Conservation (phyloP, 192 early-diverging fungal species). For the Coemansia sp. region DNA sequence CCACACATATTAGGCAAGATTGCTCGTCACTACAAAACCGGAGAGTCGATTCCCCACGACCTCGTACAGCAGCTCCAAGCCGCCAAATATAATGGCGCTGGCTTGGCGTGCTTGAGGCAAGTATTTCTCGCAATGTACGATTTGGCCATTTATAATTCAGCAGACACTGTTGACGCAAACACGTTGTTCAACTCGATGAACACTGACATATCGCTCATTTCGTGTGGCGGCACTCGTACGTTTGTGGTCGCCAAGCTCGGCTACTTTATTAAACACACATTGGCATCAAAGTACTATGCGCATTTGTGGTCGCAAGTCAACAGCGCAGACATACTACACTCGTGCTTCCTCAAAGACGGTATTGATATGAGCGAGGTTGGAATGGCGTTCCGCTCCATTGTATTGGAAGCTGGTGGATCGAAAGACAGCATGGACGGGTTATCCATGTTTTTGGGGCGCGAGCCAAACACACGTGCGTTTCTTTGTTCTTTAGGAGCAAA, state of each 20-base stretch:
- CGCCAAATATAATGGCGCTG: conserved; percentile 62
- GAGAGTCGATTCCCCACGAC: conserved; percentile 60
- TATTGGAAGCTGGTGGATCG: neutral
- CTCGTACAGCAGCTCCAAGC: conserved; percentile 59
- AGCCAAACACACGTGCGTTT: neutral
- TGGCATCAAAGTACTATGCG: conserved; percentile 63
- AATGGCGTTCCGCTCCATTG: neutral
- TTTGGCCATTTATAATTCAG: conserved; percentile 59
- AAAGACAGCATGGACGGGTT: neutral
- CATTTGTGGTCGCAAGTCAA: conserved; percentile 75
- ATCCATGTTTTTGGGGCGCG: neutral
- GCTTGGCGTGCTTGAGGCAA: conserved; percentile 60
- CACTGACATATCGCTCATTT: conserved; percentile 10
- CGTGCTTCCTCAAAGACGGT: neutral
- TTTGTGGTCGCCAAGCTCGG: conserved; percentile 51
- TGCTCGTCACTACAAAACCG: conserved; percentile 63
- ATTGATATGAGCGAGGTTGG: neutral
- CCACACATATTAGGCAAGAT: conserved; percentile 49
- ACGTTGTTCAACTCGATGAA: conserved; percentile 32
- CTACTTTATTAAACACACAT: conserved; percentile 65
- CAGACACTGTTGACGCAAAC: conserved; percentile 29
- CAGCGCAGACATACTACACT: conserved; percentile 65
- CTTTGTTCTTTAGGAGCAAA: neutral
- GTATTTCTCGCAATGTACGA: conserved; percentile 70
- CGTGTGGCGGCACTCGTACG: conserved; percentile 29